A percentile compares a stretch with the other conserved stretches of the same genome.
Conservation (phyloP, 1,284 basidiomycete genomes). For the Fomes fomentarius region DNA sequence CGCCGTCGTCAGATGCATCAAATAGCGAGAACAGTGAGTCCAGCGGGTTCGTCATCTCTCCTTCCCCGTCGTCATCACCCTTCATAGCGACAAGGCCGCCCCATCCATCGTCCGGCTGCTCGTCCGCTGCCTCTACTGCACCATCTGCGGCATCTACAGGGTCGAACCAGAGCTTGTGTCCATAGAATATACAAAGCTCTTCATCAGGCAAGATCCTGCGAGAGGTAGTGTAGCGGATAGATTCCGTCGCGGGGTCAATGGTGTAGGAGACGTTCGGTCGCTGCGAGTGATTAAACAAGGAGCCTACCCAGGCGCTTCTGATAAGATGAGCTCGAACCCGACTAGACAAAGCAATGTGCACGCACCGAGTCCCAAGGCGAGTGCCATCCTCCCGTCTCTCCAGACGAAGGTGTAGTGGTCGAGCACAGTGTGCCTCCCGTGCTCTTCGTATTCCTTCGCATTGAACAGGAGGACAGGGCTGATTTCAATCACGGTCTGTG, state of each 20-base stretch:
- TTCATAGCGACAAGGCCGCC: slow-evolving; percentile 44
- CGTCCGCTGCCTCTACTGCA: not conserved
- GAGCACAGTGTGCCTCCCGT: slow-evolving; percentile 73
- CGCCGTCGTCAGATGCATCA: slow-evolving; percentile 29
- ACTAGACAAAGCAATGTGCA: slow-evolving; percentile 3
- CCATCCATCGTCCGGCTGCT: slow-evolving; percentile 46
- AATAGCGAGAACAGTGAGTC: not conserved
- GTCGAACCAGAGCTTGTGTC: slow-evolving; percentile 67
- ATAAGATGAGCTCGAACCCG: not conserved
- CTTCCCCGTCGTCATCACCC: slow-evolving; percentile 23
- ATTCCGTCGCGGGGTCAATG: slow-evolving; percentile 54
- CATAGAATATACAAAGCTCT: slow-evolving; percentile 84
- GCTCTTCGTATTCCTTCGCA: slow-evolving; percentile 69
- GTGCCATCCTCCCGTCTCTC: slow-evolving; percentile 80
- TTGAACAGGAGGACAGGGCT: slow-evolving; percentile 86
- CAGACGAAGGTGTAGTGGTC: slow-evolving; percentile 90
- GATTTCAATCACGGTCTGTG: slow-evolving; percentile 76
- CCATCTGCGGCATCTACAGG: slow-evolving; percentile 35
- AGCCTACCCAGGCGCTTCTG: slow-evolving; percentile 48
- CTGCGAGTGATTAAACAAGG: slow-evolving; percentile 80
- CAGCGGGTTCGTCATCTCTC: slow-evolving; percentile 27
- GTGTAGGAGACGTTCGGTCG: slow-evolving; percentile 75
- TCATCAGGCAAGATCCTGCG: slow-evolving; percentile 60
- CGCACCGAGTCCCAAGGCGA: slow-evolving; percentile 86
- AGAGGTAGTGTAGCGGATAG: slow-evolving; percentile 69